These are phyloP conservation scores for Leptodermis oblonga DNA, from an alignment of 257 asterid species.

Conservation along the genomic window DNA sequence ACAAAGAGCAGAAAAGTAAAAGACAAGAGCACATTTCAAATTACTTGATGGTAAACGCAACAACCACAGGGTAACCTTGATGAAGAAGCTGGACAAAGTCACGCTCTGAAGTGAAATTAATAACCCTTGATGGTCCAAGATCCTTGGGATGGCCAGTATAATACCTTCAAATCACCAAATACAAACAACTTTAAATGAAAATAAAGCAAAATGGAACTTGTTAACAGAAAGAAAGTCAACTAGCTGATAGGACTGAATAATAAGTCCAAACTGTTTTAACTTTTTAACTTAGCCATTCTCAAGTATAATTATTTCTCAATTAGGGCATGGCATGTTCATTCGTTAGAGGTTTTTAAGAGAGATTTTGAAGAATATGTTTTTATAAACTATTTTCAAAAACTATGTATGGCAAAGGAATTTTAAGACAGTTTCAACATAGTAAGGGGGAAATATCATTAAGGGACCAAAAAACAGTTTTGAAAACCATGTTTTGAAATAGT, in stretches of 20 bases:
- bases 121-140: conserved; percentile 80
- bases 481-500: too few relatives aligned
- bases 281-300: background rate
- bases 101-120: conserved; percentile 85
- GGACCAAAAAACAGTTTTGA: too few relatives aligned
- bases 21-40: conserved; percentile 10
- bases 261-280: background rate
- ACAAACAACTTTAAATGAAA: conserved; percentile 3
- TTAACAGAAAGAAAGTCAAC: background rate
- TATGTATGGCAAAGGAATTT: too few relatives aligned
- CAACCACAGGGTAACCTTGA: conserved; percentile 87
- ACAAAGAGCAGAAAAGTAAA: background rate
- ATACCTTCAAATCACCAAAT: conserved; percentile 47
- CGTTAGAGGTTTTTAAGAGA: too few relatives aligned
- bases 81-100: conserved; percentile 95
- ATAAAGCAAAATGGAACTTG: background rate
- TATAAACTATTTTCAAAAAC: too few relatives aligned
- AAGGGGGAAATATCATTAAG: too few relatives aligned
- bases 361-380: too few relatives aligned
- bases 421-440: too few relatives aligned
- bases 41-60: conserved; percentile 92
- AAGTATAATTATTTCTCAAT: background rate
- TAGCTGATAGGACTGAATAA: background rate
- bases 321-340: too few relatives aligned
- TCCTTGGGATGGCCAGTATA: conserved; percentile 89